These are phyloP conservation scores for Yarrowia sp. DNA, from an alignment of 805 yeast genomes.

Conservation along the genomic window DNA sequence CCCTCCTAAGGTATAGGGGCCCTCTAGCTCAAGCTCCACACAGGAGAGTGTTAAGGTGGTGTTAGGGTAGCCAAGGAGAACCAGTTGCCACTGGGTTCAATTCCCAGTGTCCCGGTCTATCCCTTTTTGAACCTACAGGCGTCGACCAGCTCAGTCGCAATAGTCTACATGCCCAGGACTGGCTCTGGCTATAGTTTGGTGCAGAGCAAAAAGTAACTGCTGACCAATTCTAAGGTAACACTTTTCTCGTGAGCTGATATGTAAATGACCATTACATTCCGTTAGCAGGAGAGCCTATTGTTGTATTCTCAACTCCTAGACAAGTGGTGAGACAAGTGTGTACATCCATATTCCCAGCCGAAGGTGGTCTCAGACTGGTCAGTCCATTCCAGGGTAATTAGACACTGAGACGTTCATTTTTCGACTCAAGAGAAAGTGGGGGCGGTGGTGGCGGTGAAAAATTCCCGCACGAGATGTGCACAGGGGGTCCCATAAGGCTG, in stretches of 20 bases:
- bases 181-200: no score
- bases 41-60: constrained; percentile 6
- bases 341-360: neutral
- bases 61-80: neutral
- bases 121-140: neutral
- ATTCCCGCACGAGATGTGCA: neutral
- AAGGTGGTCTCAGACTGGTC: neutral
- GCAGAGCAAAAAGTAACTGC: neutral
- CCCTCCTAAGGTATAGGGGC: neutral
- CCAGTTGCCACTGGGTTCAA: neutral
- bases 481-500: neutral
- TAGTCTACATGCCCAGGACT: no score
- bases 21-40: constrained; percentile 1
- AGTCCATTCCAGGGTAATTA: neutral
- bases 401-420: no score
- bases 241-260: constrained; percentile 2
- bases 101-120: neutral
- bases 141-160: no score
- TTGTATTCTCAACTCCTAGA: neutral
- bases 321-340: constrained; percentile 1
- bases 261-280: neutral
- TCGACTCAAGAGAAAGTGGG: no score
- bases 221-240: neutral
- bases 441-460: no score
- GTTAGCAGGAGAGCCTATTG: neutral